Evolutionary conservation across 495 filamentous ascomycete species (phyloP), one percentile per base, ranked within the genome.

Genomic region (Hyaloscypha variabilis): DNA sequence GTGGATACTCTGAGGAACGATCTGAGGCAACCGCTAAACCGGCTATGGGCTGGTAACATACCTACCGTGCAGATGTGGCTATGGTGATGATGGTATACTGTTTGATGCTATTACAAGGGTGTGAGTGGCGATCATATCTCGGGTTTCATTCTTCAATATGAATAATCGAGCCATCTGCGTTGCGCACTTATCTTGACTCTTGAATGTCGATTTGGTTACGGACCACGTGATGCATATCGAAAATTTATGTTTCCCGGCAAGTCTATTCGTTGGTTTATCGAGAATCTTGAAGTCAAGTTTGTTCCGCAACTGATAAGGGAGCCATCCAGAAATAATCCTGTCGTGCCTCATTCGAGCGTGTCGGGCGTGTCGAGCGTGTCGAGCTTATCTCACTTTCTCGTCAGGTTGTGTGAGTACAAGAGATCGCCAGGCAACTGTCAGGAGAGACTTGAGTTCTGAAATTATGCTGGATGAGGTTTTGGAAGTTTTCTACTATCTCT

Each of bases 31-130:
- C 58, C 54, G 10, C 8, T 39, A 24, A 51, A 58, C 11, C 21
- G 36, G 24, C 3, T 60, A 30, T 71, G 66, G 69, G 19, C 14
- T 13, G 51, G 58, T 21, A 36, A 58, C 11, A 21, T 28, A 14
- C 69, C 69, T 1, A 63, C 39, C 25, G 66, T 71, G 11, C 69
- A 71, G 52, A 56, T 71, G 70, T 70, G 67, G 64, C 60, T 68
- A 54, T 70, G 55, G 71, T 65, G 61, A 63, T 64, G 31, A 54
- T n/a, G 21, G 6, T 54, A 4, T 54, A 4, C 11, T 3, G 14
- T 10, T 14, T 4, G 39, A 46, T 14, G 6, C 6, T 46, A 34
- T 8, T 17, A 17, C 39, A 3, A 17, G 1, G 39, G 14, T 17
- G 39, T 11, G 17, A 14, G 39, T 46, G 17, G 39, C 39, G 19